These are phyloP conservation scores for Zygosaccharomyces pseudobailii DNA, from an alignment of 1,139 yeast species.

Conservation along the genomic window DNA sequence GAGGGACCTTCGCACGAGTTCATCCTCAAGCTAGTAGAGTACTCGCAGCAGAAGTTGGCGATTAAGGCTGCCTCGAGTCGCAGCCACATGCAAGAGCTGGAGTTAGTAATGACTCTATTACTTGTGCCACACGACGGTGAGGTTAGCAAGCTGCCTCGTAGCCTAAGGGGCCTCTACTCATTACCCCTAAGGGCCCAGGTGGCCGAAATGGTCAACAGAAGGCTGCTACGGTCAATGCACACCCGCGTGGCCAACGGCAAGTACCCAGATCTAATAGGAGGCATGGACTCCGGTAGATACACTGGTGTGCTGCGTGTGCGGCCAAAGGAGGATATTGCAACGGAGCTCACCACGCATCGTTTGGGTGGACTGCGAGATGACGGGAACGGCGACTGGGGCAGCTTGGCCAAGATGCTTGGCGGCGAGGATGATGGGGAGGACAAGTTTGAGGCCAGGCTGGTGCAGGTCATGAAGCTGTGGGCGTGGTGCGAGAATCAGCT, in stretches of 20 bases:
- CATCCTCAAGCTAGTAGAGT: slow-evolving; percentile 51
- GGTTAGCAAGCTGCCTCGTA: slow-evolving; percentile 46
- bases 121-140: slow-evolving; percentile 46
- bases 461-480: slow-evolving; percentile 55
- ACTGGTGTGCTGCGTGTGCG: slow-evolving; percentile 15
- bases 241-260: slow-evolving; percentile 17
- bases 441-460: slow-evolving; percentile 42
- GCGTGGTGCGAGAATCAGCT: slow-evolving; percentile 54
- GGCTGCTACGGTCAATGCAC: slow-evolving; percentile 25
- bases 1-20: slow-evolving; percentile 39
- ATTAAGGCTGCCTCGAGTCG: slow-evolving; percentile 50
- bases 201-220: slow-evolving; percentile 53
- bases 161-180: slow-evolving; percentile 48
- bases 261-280: slow-evolving; percentile 20
- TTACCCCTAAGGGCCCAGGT: slow-evolving; percentile 53
- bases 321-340: slow-evolving; percentile 16
- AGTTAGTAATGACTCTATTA: slow-evolving; percentile 61
- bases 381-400: slow-evolving; percentile 15
- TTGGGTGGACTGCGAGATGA: slow-evolving; percentile 17
- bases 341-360: slow-evolving; percentile 13
- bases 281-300: slow-evolving; percentile 11
- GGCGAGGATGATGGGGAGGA: slow-evolving; percentile 14
- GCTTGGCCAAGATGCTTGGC: slow-evolving; percentile 17
- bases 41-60: slow-evolving; percentile 58
- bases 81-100: slow-evolving; percentile 56